phyloP scores from a whole-genome alignment of 305 asterid species.

The Fraxinus ornus region DNA sequence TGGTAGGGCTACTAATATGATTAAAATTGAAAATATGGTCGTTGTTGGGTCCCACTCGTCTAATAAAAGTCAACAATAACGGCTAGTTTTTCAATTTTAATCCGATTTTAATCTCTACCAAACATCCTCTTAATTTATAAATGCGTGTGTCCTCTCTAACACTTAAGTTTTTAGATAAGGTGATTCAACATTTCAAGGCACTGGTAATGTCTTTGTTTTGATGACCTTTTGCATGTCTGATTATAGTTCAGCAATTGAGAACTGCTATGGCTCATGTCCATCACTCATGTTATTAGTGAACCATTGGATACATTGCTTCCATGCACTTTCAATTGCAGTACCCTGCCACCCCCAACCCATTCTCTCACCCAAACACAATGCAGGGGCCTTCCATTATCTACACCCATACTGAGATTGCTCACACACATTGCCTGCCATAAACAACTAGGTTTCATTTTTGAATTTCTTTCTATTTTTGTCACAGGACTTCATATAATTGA shows the following conservation, averaged over 20 bases:
- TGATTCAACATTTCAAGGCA: background rate
- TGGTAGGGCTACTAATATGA: too few relatives aligned
- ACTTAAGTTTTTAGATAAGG: background rate
- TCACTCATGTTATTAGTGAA: background rate
- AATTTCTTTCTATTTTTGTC: background rate
- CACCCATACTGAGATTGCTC: background rate
- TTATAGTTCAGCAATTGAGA: background rate
- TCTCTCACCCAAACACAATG: background rate
- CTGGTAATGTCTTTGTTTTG: background rate
- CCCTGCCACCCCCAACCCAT: background rate
- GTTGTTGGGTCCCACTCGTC: too few relatives aligned
- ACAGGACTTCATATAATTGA: background rate
- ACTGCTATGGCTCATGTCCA: background rate
- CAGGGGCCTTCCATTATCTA: background rate
- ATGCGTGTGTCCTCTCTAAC: background rate
- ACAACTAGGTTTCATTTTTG: background rate
- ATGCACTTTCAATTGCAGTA: background rate
- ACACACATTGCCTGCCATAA: background rate
- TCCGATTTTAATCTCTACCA: too few relatives aligned
- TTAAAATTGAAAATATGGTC: too few relatives aligned
- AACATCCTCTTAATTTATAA: too few relatives aligned
- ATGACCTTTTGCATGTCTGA: background rate
- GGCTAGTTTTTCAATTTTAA: too few relatives aligned
- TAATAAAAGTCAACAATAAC: too few relatives aligned
- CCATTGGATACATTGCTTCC: background rate